Evolutionary conservation across 495 filamentous ascomycete genomes (phyloP).

Genomic region (Apodospora peruviana): DNA sequence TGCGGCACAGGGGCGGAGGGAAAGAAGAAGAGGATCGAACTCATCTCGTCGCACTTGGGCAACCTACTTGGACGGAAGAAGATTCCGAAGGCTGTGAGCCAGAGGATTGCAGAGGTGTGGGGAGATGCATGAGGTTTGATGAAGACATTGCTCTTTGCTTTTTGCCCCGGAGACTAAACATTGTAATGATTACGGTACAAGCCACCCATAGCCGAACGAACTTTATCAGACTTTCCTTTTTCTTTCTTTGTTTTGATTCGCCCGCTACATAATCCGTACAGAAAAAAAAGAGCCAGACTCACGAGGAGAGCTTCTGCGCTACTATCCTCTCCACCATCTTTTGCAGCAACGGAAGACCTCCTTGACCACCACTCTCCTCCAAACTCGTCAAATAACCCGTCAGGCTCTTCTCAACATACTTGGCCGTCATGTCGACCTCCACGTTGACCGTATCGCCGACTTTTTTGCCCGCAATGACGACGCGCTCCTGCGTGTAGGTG

Average conservation of each 20-base stretch:
- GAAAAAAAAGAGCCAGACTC: no score
- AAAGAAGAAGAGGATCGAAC: slow-evolving; percentile 41
- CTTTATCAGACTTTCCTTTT: no score
- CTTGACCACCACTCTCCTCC: slow-evolving; percentile 33
- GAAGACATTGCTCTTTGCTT: no score
- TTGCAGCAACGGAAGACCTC: slow-evolving; percentile 61
- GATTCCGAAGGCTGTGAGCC: slow-evolving; percentile 56
- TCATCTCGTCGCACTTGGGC: slow-evolving; percentile 50
- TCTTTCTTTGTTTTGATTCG: no score
- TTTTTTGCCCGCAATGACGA: slow-evolving; percentile 77
- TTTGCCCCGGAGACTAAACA: no score
- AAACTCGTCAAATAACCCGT: slow-evolving; percentile 56
- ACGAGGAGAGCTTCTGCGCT: slow-evolving; percentile 49
- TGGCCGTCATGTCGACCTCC: slow-evolving; percentile 97
- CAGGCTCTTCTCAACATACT: slow-evolving; percentile 97
- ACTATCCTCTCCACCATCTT: slow-evolving; percentile 78
- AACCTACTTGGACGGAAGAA: slow-evolving; percentile 62
- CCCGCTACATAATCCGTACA: no score
- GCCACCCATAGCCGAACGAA: no score
- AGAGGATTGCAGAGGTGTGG: slow-evolving; percentile 74
- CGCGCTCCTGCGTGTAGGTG: slow-evolving; percentile 91
- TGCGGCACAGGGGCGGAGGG: slow-evolving; percentile 40
- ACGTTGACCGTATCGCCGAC: slow-evolving; percentile 88
- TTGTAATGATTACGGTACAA: no score
- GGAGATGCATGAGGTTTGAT: slow-evolving; percentile 29